Evolutionary conservation across 805 yeast species (phyloP).

Genomic region (Jamesozyma rosinii): DNA sequence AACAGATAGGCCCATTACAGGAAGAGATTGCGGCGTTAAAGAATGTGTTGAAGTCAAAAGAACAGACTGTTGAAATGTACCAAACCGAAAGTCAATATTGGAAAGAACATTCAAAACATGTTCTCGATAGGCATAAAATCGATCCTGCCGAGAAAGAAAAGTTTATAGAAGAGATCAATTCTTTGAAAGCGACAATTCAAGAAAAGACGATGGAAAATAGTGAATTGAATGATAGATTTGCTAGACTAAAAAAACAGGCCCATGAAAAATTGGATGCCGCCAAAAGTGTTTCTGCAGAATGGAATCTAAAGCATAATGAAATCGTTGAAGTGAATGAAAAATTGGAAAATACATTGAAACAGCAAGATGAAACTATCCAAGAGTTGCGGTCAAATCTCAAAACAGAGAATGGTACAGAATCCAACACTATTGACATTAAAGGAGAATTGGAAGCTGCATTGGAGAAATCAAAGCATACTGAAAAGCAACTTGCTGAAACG

Average conservation of each 20-base stretch:
- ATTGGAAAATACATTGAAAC: background rate
- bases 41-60: conserved; percentile 15
- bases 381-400: background rate
- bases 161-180: conserved; percentile 16
- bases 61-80: conserved; percentile 9
- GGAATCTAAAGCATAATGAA: conserved; percentile 31
- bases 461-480: conserved; percentile 6
- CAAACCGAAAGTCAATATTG: conserved; percentile 14
- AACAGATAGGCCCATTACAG: conserved; percentile 1
- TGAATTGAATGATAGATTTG: conserved; percentile 28
- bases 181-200: conserved; percentile 18
- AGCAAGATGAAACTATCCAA: background rate
- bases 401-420: background rate
- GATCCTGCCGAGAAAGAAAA: conserved; percentile 14
- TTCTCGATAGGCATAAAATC: conserved; percentile 13
- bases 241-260: conserved; percentile 28
- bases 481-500: conserved; percentile 3
- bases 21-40: background rate
- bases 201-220: conserved; percentile 22
- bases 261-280: conserved; percentile 29
- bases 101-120: conserved; percentile 15
- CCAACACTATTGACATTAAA: background rate
- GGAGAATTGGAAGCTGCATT: background rate
- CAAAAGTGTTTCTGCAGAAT: conserved; percentile 29
- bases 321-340: conserved; percentile 2